Percentiles rank a stretch among this genome's conserved stretches.
Conservation (phyloP, 345 rosid species). For the Gossypioides kirkii region DNA sequence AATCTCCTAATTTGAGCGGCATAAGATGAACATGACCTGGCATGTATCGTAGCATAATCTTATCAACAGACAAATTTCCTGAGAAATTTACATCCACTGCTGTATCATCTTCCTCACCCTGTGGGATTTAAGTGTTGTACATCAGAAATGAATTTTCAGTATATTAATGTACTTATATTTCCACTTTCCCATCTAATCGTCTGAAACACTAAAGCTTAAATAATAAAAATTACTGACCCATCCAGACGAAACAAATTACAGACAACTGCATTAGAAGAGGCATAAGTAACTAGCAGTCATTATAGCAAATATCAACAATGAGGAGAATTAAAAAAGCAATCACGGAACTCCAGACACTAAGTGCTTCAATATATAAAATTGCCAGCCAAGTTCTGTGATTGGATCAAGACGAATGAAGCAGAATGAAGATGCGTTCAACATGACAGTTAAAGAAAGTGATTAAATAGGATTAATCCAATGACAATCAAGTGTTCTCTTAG, state of each 20-base stretch:
- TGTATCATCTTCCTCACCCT: conserved; percentile 93
- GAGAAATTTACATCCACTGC: conserved; percentile 93
- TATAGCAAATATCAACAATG: background rate
- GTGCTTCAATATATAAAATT: background rate
- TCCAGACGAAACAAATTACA: background rate
- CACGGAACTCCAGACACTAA: background rate
- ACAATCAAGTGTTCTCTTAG: background rate
- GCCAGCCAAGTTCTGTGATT: conserved; percentile 1
- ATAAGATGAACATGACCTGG: conserved; percentile 61
- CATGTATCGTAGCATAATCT: conserved; percentile 66
- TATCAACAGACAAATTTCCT: conserved; percentile 72
- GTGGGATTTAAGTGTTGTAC: conserved; percentile 21
- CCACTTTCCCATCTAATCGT: conserved; percentile 8
- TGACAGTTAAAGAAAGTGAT: background rate
- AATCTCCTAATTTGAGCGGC: conserved; percentile 75
- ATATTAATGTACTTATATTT: background rate
- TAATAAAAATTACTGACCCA: background rate
- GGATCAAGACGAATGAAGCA: background rate
- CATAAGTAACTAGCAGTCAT: background rate
- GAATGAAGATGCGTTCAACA: background rate
- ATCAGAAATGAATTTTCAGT: conserved; percentile 17
- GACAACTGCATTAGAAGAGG: conserved; percentile 10
- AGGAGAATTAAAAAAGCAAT: background rate
- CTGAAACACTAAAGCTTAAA: conserved; percentile 9
- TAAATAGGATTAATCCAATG: conserved; percentile 9